Percentiles rank a stretch among this genome's conserved stretches.
phyloP scores from a whole-genome alignment of 495 filamentous ascomycete genomes.

The Penicillium cataractarum region DNA sequence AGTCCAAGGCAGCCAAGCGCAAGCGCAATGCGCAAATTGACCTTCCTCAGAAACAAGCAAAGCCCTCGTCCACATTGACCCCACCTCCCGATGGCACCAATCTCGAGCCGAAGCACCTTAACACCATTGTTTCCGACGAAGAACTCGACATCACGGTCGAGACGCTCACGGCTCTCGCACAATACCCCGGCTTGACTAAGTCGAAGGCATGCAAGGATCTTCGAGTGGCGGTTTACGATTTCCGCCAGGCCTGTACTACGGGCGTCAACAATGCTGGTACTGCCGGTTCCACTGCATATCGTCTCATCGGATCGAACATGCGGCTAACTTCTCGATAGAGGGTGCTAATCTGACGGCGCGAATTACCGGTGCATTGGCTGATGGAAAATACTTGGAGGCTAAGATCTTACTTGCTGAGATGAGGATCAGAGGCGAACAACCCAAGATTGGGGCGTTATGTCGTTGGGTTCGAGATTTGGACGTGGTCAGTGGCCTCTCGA shows the following conservation, averaged over 20 bases:
- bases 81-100: constrained; percentile 38
- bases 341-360: constrained; percentile 44
- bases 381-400: constrained; percentile 41
- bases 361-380: constrained; percentile 41
- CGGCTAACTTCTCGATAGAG: constrained; percentile 28
- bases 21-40: constrained; percentile 42
- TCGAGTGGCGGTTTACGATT: constrained; percentile 42
- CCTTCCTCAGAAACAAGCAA: constrained; percentile 36
- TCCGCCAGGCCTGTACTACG: constrained; percentile 44
- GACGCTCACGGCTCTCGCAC: constrained; percentile 39
- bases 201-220: constrained; percentile 47
- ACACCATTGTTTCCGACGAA: constrained; percentile 38
- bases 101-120: constrained; percentile 38
- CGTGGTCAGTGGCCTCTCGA: constrained; percentile 45
- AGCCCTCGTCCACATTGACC: constrained; percentile 27
- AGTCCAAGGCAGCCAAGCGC: constrained; percentile 43
- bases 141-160: constrained; percentile 45
- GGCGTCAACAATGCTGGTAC: constrained; percentile 42
- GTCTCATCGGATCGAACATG: background rate
- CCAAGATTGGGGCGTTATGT: constrained; percentile 45
- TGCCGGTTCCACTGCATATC: constrained; percentile 3
- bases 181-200: constrained; percentile 41
- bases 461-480: constrained; percentile 47
- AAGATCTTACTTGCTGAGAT: constrained; percentile 43
- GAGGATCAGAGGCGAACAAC: constrained; percentile 40